Percentiles rank a stretch among this genome's conserved stretches.
Conservation (phyloP, 768 basidiomycete species). For the Auricularia auricula-judae region DNA sequence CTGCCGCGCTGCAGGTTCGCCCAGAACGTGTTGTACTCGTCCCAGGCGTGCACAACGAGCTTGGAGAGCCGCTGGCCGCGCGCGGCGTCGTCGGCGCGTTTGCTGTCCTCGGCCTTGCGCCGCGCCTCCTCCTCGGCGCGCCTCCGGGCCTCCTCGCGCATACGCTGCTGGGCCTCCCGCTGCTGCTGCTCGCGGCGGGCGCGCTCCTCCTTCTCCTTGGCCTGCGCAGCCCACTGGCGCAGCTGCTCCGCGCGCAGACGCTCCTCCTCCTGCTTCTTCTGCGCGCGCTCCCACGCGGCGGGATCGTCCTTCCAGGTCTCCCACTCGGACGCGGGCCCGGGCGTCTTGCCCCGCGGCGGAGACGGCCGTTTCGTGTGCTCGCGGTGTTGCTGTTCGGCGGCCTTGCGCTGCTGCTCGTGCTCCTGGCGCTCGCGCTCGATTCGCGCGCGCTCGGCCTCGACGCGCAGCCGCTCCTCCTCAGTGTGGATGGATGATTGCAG, state of each 20-base stretch:
- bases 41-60: neutral
- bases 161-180: neutral
- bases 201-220: neutral
- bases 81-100: neutral
- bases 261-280: slow-evolving; percentile 1
- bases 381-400: neutral
- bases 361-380: neutral
- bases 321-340: neutral
- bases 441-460: neutral
- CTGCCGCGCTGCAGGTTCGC: neutral
- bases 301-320: neutral
- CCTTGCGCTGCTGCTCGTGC: neutral
- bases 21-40: neutral
- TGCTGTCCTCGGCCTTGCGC: neutral
- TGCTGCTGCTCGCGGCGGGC: neutral
- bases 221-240: neutral
- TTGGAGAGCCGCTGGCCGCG: neutral
- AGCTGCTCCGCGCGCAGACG: neutral
- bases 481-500: neutral
- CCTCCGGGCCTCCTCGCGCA: neutral
- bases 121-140: neutral
- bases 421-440: neutral
- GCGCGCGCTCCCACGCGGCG: neutral
- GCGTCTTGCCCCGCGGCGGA: neutral
- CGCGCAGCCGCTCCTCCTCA: neutral